A percentile compares a stretch with the other conserved stretches of the same genome.
These are phyloP conservation scores for Calycina marina DNA, from an alignment of 2,329 filamentous ascomycete genomes.

Conservation along the genomic window DNA sequence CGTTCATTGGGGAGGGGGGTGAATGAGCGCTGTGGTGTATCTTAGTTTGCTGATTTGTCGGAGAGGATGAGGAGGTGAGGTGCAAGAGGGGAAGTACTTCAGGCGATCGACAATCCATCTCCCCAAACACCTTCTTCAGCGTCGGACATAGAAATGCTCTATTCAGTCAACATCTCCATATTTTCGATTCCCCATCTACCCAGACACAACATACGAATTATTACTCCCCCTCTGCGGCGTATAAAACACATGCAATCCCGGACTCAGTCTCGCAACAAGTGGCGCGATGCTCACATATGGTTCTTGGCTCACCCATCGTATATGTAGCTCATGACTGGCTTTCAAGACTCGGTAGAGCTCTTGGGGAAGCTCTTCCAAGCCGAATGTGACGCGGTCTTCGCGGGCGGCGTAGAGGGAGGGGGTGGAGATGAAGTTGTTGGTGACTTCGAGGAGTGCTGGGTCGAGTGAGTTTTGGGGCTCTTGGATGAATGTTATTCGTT, in stretches of 20 bases:
- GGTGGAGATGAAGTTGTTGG: conserved; percentile 37
- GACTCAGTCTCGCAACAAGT: conserved; percentile 58
- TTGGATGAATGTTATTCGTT: conserved; percentile 68
- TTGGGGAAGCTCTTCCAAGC: conserved; percentile 56
- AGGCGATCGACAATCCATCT: conserved; percentile 38
- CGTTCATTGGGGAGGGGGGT: conserved; percentile 43
- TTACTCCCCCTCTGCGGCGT: conserved; percentile 5
- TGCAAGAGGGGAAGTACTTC: conserved; percentile 24
- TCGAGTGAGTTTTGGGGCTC: conserved; percentile 48
- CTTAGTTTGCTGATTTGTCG: too few species aligned
- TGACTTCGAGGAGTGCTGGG: conserved; percentile 45
- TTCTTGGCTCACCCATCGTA: conserved; percentile 58
- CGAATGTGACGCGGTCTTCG: conserved; percentile 66
- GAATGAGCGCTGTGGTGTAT: conserved; percentile 43
- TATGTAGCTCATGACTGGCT: conserved; percentile 55
- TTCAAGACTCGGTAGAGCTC: conserved; percentile 49
- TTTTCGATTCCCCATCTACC: not conserved
- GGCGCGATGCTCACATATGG: conserved; percentile 49
- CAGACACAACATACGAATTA: conserved; percentile 5
- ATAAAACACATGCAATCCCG: conserved; percentile 72
- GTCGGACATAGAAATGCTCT: conserved; percentile 41
- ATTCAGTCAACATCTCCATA: conserved; percentile 1
- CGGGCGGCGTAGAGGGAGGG: conserved; percentile 50
- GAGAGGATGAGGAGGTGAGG: too few species aligned
- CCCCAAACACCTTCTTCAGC: conserved; percentile 41